Percentiles rank a stretch among this genome's conserved stretches.
These are phyloP conservation scores for Miscanthus lutarioriparius DNA, from an alignment of 176 grass and related monocot species.

Conservation along the genomic window DNA sequence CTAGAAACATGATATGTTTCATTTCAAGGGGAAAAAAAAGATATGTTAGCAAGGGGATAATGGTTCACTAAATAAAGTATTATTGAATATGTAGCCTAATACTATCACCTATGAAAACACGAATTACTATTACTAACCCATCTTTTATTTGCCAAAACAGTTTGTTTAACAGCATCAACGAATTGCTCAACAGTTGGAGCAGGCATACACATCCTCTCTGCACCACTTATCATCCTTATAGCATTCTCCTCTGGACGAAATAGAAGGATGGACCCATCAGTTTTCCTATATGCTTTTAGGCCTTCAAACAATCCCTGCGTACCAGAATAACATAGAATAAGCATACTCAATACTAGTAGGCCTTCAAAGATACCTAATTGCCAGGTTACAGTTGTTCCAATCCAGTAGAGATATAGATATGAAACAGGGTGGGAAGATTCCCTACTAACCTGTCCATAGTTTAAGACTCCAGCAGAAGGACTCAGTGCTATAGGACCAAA, in stretches of 20 bases:
- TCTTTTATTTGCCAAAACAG: constrained; percentile 86
- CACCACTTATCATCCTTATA: constrained; percentile 65
- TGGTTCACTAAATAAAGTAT: background rate
- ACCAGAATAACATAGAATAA: constrained; percentile 9
- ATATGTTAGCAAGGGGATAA: background rate
- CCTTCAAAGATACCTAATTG: constrained; percentile 11
- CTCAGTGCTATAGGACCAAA: constrained; percentile 71
- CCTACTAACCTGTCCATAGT: constrained; percentile 82
- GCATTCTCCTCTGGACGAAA: constrained; percentile 78
- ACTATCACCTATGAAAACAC: background rate
- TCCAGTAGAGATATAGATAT: background rate
- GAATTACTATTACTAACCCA: constrained; percentile 54
- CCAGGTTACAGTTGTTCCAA: background rate
- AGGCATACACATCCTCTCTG: constrained; percentile 92
- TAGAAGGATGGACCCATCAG: constrained; percentile 73
- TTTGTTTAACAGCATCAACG: constrained; percentile 74
- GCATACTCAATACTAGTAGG: background rate
- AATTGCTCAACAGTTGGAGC: constrained; percentile 75
- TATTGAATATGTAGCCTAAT: background rate
- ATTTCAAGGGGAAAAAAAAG: background rate
- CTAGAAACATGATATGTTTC: constrained; percentile 39
- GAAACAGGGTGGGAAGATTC: constrained; percentile 1
- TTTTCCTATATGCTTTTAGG: constrained; percentile 83
- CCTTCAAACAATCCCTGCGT: constrained; percentile 86
- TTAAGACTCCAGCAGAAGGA: constrained; percentile 80